Percentiles rank a stretch among this genome's conserved stretches.
phyloP scores from a whole-genome alignment of 2,329 filamentous ascomycete species.

The Orbilia oligospora region DNA sequence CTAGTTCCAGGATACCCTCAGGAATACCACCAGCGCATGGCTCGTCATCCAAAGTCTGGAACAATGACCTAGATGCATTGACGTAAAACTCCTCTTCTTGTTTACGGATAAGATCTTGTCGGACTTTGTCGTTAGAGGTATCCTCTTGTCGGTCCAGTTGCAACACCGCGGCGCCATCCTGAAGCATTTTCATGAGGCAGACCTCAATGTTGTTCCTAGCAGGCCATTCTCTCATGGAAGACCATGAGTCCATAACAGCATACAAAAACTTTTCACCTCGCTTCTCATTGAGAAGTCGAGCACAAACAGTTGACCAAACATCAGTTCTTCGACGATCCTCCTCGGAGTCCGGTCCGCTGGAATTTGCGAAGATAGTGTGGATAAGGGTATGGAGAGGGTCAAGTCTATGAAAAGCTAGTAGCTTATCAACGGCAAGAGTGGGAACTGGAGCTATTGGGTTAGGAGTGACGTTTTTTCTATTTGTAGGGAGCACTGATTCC shows the following conservation, averaged over 20 bases:
- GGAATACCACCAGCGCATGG: slow-evolving; percentile 84
- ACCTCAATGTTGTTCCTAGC: slow-evolving; percentile 90
- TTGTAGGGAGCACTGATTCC: slow-evolving; percentile 80
- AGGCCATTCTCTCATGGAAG: slow-evolving; percentile 88
- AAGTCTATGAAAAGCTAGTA: slow-evolving; percentile 89
- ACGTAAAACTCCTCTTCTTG: slow-evolving; percentile 93
- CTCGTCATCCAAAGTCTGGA: slow-evolving; percentile 87
- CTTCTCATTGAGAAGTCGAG: slow-evolving; percentile 82
- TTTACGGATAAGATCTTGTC: slow-evolving; percentile 63
- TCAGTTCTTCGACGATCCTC: slow-evolving; percentile 85
- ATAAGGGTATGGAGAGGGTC: slow-evolving; percentile 87
- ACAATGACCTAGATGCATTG: slow-evolving; percentile 82
- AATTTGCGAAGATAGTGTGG: slow-evolving; percentile 90
- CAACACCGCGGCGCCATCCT: slow-evolving; percentile 82
- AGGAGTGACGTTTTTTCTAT: slow-evolving; percentile 60
- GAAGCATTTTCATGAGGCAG: slow-evolving; percentile 93
- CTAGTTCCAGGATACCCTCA: slow-evolving; percentile 84
- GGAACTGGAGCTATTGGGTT: slow-evolving; percentile 69
- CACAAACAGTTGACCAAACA: slow-evolving; percentile 89
- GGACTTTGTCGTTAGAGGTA: slow-evolving; percentile 77
- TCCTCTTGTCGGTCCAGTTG: slow-evolving; percentile 88
- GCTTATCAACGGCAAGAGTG: slow-evolving; percentile 79
- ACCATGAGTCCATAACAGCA: slow-evolving; percentile 88
- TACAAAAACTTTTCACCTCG: slow-evolving; percentile 86
- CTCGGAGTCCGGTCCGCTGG: slow-evolving; percentile 82